Base-by-base conservation (phyloP, 1,284 basidiomycete genomes). In the Fomitopsis pinicola region DNA sequence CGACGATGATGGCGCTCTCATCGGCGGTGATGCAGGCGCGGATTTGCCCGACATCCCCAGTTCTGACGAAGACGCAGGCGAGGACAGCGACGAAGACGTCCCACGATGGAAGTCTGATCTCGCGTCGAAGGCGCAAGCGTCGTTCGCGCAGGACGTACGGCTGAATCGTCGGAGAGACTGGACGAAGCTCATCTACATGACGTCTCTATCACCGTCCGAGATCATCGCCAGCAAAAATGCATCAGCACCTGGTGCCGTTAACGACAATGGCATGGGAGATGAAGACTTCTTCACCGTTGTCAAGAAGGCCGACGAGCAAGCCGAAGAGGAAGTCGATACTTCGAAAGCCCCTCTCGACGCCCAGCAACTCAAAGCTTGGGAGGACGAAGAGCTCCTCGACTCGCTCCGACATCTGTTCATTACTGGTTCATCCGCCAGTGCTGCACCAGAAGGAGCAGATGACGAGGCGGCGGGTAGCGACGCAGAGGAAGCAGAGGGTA, bases 341-440 rank as follows among this genome's bases (percentile, higher is more conserved):
- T 81, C 89, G 17, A 95, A 95, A 71, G 84, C 84, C 54, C 66
- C 71, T 0, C 59, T 85, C 26, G 75, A 81, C 52, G 64, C 72
- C 1, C 80, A 83, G 10, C 77, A 79, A 35, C 71, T 97, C 61
- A 81, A 80, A 61, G 83, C 84, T 66, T 99, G 96, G 96, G 86
- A 89, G 57, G 85, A 92, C 64, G 93, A 97, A 66, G 86, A 84
- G 15, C 80, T 92, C 70, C 81, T 99, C 35, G 91, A 98, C 58
- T 91, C 93, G 1, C 88, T 99, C 68, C 86, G 94, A 12, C 78
- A 86, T 61, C 78, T 97, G 59, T 99, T 99, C 78, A 97, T 99
- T 74, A 98, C 96, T 0, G 95, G 94, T 1, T 80, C 79, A 17
- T 74, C 80, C 50, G 69, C 67, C 3, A 72, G 75, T 12, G 38